These are phyloP conservation scores for Ogataea hybrid DNA, from an alignment of 1,139 yeast genomes.

Conservation along the genomic window DNA sequence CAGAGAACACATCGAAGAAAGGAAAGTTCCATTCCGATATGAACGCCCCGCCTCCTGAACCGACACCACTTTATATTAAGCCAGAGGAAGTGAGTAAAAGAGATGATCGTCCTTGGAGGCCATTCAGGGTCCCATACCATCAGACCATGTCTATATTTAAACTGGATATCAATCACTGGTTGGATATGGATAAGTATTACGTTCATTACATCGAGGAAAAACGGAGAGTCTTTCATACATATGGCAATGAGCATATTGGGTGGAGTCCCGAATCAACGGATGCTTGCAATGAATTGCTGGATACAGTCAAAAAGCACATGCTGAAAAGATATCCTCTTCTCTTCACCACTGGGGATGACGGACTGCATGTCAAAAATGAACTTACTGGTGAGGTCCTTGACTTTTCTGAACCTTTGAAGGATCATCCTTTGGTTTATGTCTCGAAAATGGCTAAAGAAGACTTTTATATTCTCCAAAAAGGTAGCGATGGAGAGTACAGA, in stretches of 20 bases:
- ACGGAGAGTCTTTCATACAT: conserved; percentile 52
- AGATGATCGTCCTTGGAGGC: conserved; percentile 80
- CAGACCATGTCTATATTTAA: conserved; percentile 76
- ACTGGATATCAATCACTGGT: conserved; percentile 70
- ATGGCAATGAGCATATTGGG: conserved; percentile 61
- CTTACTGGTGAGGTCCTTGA: conserved; percentile 61
- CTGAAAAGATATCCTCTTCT: conserved; percentile 58
- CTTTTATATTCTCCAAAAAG: conserved; percentile 57
- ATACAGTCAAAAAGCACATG: conserved; percentile 59
- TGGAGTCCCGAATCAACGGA: conserved; percentile 69
- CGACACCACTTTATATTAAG: conserved; percentile 61
- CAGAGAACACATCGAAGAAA: conserved; percentile 9
- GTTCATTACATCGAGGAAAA: conserved; percentile 64
- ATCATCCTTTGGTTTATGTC: conserved; percentile 60
- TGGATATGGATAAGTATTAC: conserved; percentile 77
- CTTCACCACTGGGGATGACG: conserved; percentile 52
- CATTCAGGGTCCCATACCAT: conserved; percentile 78
- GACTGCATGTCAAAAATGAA: conserved; percentile 54
- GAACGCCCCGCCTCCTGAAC: conserved; percentile 42
- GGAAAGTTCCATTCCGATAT: conserved; percentile 28
- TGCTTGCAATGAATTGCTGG: conserved; percentile 63
- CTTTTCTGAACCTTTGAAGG: conserved; percentile 56
- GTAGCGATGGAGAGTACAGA: conserved; percentile 60
- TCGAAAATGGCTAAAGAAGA: conserved; percentile 76
- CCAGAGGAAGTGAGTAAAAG: conserved; percentile 64